A percentile compares a stretch with the other conserved stretches of the same genome.
phyloP scores from a whole-genome alignment of 495 filamentous ascomycete genomes.

The Astrothelium subdiscretum region DNA sequence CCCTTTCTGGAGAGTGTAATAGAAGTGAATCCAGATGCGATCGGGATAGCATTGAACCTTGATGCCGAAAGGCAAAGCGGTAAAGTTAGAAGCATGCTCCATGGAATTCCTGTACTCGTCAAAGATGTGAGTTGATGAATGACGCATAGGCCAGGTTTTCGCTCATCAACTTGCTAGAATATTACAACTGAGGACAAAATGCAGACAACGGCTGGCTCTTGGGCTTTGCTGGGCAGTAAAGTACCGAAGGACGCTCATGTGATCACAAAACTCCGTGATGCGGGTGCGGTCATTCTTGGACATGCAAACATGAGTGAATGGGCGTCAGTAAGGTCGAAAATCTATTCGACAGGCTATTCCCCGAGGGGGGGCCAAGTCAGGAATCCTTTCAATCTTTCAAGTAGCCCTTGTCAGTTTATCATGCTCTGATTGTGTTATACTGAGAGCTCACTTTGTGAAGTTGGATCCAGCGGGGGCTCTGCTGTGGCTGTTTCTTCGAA shows the following conservation, averaged over 20 bases:
- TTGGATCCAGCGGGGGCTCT: neutral
- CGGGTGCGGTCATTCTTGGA: slow-evolving; percentile 40
- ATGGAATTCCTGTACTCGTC: slow-evolving; percentile 12
- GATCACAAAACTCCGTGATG: slow-evolving; percentile 36
- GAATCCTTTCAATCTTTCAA: slow-evolving; percentile 1
- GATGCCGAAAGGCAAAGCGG: slow-evolving; percentile 5
- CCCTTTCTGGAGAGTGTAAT: slow-evolving; percentile 2
- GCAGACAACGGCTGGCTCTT: slow-evolving; percentile 12
- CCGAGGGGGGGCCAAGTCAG: slow-evolving; percentile 7
- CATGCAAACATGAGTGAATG: slow-evolving; percentile 35
- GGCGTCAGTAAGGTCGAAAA: slow-evolving; percentile 18
- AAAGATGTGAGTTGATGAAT: slow-evolving; percentile 8
- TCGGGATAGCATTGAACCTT: slow-evolving; percentile 6
- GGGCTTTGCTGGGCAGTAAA: slow-evolving; percentile 31
- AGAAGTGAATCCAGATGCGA: slow-evolving; percentile 14
- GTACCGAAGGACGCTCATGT: slow-evolving; percentile 36
- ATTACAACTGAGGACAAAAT: slow-evolving; percentile 6
- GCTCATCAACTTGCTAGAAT: neutral
- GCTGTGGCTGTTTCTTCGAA: slow-evolving; percentile 1
- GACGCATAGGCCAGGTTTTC: neutral
- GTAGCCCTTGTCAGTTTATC: neutral
- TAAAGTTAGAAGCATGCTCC: slow-evolving; percentile 5
- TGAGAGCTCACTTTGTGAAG: neutral
- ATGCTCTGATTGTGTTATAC: neutral
- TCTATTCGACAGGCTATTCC: slow-evolving; percentile 6